Conservation (phyloP, 495 filamentous ascomycete species). For the Penicillium lividum region DNA sequence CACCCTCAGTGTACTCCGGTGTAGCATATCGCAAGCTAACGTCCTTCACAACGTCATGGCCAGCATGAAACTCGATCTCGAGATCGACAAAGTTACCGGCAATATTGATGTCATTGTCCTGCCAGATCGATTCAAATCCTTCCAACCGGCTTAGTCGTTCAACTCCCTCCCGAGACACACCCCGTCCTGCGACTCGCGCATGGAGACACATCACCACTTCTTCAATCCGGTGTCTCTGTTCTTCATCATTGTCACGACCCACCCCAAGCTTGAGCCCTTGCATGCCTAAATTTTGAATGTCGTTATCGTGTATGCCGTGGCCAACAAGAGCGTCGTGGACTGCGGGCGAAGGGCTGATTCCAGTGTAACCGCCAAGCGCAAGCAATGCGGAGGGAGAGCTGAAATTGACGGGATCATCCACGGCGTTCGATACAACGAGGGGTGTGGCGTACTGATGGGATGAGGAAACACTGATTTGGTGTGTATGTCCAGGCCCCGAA, state of each 20-base stretch:
- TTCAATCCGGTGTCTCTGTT: constrained; percentile 54
- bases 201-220: constrained; percentile 45
- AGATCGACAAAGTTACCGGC: constrained; percentile 64
- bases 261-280: constrained; percentile 42
- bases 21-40: constrained; percentile 50
- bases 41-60: constrained; percentile 46
- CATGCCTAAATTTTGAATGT: constrained; percentile 48
- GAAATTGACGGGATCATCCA: constrained; percentile 47
- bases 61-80: constrained; percentile 51
- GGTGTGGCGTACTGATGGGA: constrained; percentile 48
- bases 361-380: constrained; percentile 44
- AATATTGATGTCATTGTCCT: constrained; percentile 66
- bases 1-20: constrained; percentile 44
- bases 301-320: constrained; percentile 44
- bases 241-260: constrained; percentile 51
- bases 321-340: constrained; percentile 43
- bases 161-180: constrained; percentile 78
- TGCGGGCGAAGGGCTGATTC: constrained; percentile 45
- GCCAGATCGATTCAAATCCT: constrained; percentile 75
- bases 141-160: constrained; percentile 71
- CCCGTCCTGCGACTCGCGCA: constrained; percentile 46
- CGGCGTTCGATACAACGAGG: constrained; percentile 34
- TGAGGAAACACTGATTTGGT: constrained; percentile 29
- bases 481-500: constrained; percentile 33
- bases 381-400: constrained; percentile 49